Evolutionary conservation across 2,329 filamentous ascomycete species (phyloP), one percentile per base, ranked within the genome.

Genomic region (Penicillium janthinellum): DNA sequence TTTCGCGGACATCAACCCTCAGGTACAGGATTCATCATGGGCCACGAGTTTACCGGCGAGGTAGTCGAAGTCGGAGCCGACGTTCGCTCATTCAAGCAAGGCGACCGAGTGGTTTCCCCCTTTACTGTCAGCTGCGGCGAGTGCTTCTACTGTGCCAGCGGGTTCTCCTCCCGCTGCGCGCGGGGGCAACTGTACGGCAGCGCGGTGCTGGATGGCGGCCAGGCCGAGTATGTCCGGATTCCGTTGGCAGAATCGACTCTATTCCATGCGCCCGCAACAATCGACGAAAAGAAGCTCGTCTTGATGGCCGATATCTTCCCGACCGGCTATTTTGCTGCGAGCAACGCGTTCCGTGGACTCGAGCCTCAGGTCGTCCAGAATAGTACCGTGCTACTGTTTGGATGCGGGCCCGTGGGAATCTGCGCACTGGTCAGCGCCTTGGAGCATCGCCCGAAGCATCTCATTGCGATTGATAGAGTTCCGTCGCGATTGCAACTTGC

Each of bases 251-350:
- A 96, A 68, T 85, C 86, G 11, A 96, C 91, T 0, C 85, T 89
- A 7, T 83, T 92, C 67, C 87, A 86, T 64, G 88, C 91, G 0
- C 89, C 90, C 0, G 73, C 83, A 0, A 83, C 82, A 3, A 88
- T 95, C 59, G 85, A 88, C 17, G 88, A 93, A 67, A 84, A 89
- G 64, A 87, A 87, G 38, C 79, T 96, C 31, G 86, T 96, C 5
- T 81, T 96, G 22, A 96, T 96, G 92, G 91, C 91, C 4, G 92
- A 96, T 72, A 96, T 96, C 67, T 95, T 94, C 75, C 92, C 91
- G 0, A 90, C 88, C 0, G 76, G 92, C 1, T 96, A 86, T 76
- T 96, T 92, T 67, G 91, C 90, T 1, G 90, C 90, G 1, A 82
- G 83, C 54, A 93, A 91, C 68, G 92, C 86, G 2, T 88, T 95